A percentile compares a stretch with the other conserved stretches of the same genome.
These are phyloP conservation scores for Acidomyces sp. DNA, from an alignment of 495 filamentous ascomycete genomes.

Conservation along the genomic window DNA sequence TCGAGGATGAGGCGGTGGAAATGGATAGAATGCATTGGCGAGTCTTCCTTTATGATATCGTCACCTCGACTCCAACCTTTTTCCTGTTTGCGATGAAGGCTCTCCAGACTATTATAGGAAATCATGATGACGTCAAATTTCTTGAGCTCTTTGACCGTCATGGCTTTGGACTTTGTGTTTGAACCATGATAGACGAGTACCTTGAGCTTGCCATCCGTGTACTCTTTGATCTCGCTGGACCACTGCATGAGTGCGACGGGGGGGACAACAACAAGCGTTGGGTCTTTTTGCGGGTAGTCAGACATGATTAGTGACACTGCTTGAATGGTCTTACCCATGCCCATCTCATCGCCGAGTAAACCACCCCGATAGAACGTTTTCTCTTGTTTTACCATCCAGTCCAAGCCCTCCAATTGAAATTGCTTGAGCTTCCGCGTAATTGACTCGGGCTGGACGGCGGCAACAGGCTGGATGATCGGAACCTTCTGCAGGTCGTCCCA, in stretches of 20 bases:
- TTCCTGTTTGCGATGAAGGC: constrained; percentile 78
- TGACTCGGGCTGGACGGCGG: constrained; percentile 58
- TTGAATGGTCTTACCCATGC: constrained; percentile 97
- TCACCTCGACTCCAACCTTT: constrained; percentile 78
- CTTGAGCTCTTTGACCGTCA: constrained; percentile 57
- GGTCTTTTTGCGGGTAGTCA: constrained; percentile 69
- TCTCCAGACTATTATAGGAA: constrained; percentile 83
- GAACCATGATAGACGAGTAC: constrained; percentile 83
- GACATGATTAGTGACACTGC: constrained; percentile 96
- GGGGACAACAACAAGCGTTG: constrained; percentile 80
- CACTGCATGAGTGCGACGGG: constrained; percentile 96
- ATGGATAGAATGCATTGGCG: constrained; percentile 68
- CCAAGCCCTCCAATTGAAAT: constrained; percentile 84
- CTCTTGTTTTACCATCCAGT: constrained; percentile 89
- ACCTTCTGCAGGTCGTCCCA: constrained; percentile 62
- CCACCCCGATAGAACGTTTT: constrained; percentile 73
- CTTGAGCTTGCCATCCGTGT: constrained; percentile 78
- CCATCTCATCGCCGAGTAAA: constrained; percentile 90
- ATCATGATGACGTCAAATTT: constrained; percentile 89
- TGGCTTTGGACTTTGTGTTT: constrained; percentile 64
- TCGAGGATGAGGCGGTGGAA: constrained; percentile 91
- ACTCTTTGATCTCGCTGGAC: constrained; percentile 82
- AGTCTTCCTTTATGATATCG: constrained; percentile 64
- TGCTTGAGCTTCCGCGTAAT: constrained; percentile 75
- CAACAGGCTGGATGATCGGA: constrained; percentile 49